These are phyloP conservation scores for Gossypium raimondii DNA, from an alignment of 345 rosid genomes.

Conservation along the genomic window DNA sequence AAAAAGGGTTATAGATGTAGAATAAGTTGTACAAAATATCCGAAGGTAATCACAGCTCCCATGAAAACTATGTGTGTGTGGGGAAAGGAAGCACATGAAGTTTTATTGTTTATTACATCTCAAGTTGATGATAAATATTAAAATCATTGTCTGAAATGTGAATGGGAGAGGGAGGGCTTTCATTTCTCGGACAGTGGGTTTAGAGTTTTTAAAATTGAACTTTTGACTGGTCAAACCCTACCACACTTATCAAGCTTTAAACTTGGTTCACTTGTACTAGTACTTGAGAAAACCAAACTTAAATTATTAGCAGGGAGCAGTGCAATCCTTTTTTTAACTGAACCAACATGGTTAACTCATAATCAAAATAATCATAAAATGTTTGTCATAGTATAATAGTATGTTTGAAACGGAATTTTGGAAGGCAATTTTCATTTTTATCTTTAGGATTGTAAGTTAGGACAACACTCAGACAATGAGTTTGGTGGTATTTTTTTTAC, in stretches of 20 bases:
- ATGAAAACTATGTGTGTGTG: too few species aligned
- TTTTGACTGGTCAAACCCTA: conserved; percentile 8
- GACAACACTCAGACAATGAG: too few species aligned
- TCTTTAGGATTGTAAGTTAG: too few species aligned
- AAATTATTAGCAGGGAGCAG: background rate
- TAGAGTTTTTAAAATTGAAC: background rate
- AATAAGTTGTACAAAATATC: too few species aligned
- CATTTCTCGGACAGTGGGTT: conserved; percentile 2
- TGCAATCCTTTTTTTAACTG: too few species aligned
- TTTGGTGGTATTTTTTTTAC: too few species aligned
- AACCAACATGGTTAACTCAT: too few species aligned
- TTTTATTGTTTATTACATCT: background rate
- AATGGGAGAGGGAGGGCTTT: background rate
- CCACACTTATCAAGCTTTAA: background rate
- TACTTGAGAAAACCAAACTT: background rate
- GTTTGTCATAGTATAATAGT: too few species aligned
- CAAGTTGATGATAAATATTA: conserved; percentile 6
- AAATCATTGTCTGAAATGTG: background rate
- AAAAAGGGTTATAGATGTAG: too few species aligned
- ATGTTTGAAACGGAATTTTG: too few species aligned
- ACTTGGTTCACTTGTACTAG: background rate
- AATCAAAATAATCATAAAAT: background rate
- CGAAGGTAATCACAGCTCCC: too few species aligned
- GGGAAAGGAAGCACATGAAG: background rate
- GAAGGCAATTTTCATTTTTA: too few species aligned